Conservation (phyloP, 2,329 filamentous ascomycete genomes). For the Hymenoscyphus repandus region DNA sequence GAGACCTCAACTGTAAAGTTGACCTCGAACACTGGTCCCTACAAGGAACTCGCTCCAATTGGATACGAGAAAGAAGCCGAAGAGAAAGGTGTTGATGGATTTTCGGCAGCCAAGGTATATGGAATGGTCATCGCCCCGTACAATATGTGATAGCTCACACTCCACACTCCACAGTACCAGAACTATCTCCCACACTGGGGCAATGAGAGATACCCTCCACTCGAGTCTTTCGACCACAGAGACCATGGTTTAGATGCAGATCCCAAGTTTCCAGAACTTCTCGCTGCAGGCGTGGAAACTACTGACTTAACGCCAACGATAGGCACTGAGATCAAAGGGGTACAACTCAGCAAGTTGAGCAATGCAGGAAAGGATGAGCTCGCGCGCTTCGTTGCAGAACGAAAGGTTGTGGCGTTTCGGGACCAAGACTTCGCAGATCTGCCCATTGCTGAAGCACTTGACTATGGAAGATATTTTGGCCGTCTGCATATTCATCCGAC, state of each 20-base stretch:
- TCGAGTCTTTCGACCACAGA: slow-evolving; percentile 65
- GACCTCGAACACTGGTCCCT: slow-evolving; percentile 22
- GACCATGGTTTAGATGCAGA: slow-evolving; percentile 76
- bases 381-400: slow-evolving; percentile 67
- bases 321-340: slow-evolving; percentile 64
- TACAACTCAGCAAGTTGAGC: slow-evolving; percentile 65
- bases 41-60: slow-evolving; percentile 29
- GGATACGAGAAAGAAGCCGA: slow-evolving; percentile 28
- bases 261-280: slow-evolving; percentile 60
- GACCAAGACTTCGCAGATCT: slow-evolving; percentile 68
- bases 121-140: too few species aligned
- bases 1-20: slow-evolving; percentile 17
- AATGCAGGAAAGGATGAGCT: slow-evolving; percentile 71
- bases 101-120: slow-evolving; percentile 26
- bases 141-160: neutral
- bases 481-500: slow-evolving; percentile 79
- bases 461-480: slow-evolving; percentile 71
- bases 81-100: slow-evolving; percentile 26
- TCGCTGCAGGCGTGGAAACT: slow-evolving; percentile 47
- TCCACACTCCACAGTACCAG: slow-evolving; percentile 49
- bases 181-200: slow-evolving; percentile 69
- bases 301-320: slow-evolving; percentile 66
- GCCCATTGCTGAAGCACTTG: slow-evolving; percentile 63
- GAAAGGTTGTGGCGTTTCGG: slow-evolving; percentile 75
- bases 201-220: slow-evolving; percentile 58